Evolutionary conservation across 2,329 filamentous ascomycete species (phyloP), one percentile per base, ranked within the genome.

Genomic region (Aspergillus tanneri): DNA sequence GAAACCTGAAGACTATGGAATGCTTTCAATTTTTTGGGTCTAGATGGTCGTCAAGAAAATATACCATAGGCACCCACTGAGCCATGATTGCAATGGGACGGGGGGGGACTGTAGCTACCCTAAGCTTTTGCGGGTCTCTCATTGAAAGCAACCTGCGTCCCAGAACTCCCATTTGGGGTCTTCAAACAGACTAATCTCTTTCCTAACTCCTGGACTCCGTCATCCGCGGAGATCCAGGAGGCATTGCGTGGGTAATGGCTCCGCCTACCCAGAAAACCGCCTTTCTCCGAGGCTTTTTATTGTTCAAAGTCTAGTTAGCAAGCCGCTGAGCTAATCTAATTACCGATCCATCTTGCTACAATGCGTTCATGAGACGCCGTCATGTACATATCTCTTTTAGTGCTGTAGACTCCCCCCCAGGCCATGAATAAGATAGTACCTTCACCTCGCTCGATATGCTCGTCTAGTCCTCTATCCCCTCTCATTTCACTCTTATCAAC

Each of bases 371-470:
- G 16, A 11, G 30, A 34, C 16, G 30, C 30, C 30, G 19, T 34
- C 16, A 18, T 34, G 19, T 11, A 34, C 30, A 34, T 34, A n/a
- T n/a, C n/a, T 34, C 30, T 34, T 34, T 34, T 34, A 18, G 30
- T 34, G 30, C 16, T 16, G 30, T 34, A 18, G 30, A 8, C 30
- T 34, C 10, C 19, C 14, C 14, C 30, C n/a, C n/a, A n/a, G n/a
- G n/a, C n/a, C n/a, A n/a, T n/a, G n/a, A n/a, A n/a, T n/a, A n/a
- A n/a, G n/a, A n/a, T n/a, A n/a, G n/a, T n/a, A n/a, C n/a, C n/a
- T n/a, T n/a, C n/a, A n/a, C n/a, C n/a, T n/a, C n/a, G n/a, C 19
- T 35, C 30, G 24, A 40, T 37, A 28, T 30, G 23, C 6, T 47
- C 23, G 4, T 27, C 28, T 27, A 12, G 45, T 35, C 22, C 8